phyloP scores from a whole-genome alignment of 1,139 yeast genomes.

The Yamadazyma aaseri region DNA sequence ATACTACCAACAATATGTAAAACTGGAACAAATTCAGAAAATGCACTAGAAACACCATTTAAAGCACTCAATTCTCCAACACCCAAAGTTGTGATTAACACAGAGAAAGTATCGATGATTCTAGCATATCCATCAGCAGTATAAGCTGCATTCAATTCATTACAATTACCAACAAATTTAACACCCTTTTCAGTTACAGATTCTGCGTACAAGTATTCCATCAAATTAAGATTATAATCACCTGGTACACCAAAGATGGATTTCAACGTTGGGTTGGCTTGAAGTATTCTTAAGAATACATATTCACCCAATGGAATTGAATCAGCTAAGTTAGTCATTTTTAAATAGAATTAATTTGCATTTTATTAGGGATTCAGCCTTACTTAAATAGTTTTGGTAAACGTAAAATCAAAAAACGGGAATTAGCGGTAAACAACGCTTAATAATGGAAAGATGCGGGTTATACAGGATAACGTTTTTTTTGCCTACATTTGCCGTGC shows the following conservation, averaged over 20 bases:
- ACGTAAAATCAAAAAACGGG: constrained; percentile 1
- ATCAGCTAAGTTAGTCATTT: constrained; percentile 14
- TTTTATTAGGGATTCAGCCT: too few species aligned
- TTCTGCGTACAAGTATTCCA: constrained; percentile 35
- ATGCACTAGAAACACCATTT: constrained; percentile 82
- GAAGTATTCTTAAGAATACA: constrained; percentile 33
- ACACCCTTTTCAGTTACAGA: constrained; percentile 22
- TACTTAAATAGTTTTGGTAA: background rate
- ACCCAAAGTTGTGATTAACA: constrained; percentile 66
- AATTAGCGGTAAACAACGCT: constrained; percentile 3
- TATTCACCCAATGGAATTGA: constrained; percentile 38
- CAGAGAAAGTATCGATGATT: constrained; percentile 42
- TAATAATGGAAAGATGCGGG: background rate
- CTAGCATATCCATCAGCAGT: constrained; percentile 81
- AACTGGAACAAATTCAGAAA: constrained; percentile 75
- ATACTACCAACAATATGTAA: constrained; percentile 73
- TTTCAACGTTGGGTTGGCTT: constrained; percentile 35
- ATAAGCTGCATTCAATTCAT: constrained; percentile 53
- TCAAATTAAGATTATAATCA: constrained; percentile 38
- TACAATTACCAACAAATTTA: constrained; percentile 32
- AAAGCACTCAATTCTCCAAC: constrained; percentile 87
- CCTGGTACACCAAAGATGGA: constrained; percentile 44
- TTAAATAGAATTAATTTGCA: too few species aligned
- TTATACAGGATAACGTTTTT: too few species aligned
- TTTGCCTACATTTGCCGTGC: background rate